A percentile compares a stretch with the other conserved stretches of the same genome.
phyloP scores from a whole-genome alignment of 129 eudicot species.

The Flaveria sonorensis region DNA sequence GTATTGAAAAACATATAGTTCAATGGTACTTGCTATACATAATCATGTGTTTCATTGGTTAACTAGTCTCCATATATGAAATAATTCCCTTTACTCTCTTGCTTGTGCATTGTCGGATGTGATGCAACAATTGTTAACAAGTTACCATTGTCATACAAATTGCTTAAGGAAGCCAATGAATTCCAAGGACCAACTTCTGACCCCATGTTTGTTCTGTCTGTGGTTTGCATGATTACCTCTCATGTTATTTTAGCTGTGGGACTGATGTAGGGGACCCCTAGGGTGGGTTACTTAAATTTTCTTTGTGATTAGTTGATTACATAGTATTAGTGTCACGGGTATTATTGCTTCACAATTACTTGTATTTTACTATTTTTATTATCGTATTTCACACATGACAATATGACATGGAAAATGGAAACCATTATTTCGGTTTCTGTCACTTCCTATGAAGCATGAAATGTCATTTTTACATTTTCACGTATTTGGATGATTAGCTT shows the following conservation, averaged over 20 bases:
- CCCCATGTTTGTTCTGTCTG: neutral
- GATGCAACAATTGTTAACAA: neutral
- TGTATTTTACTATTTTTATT: too few relatives aligned
- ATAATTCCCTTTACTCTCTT: neutral
- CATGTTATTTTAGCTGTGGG: neutral
- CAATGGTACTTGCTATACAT: neutral
- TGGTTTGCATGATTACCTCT: neutral
- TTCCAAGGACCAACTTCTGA: neutral
- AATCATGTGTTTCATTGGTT: conserved; percentile 2
- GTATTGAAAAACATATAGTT: neutral
- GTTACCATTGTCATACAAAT: neutral
- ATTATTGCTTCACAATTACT: neutral
- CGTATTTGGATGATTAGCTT: neutral
- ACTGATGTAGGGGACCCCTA: neutral
- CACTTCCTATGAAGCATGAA: too few relatives aligned
- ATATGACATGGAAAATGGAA: too few relatives aligned
- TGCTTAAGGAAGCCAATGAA: neutral
- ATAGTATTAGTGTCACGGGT: neutral
- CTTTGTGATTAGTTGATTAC: neutral
- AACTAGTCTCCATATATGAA: neutral
- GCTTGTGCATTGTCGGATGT: neutral
- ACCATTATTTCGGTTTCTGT: too few relatives aligned
- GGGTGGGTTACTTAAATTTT: neutral
- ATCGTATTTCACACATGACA: too few relatives aligned
- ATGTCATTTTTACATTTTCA: too few relatives aligned